Percentiles rank a stretch among this genome's conserved stretches.
phyloP scores from a whole-genome alignment of 148 eudicot genomes.

The Rhododendron kiyosumense region DNA sequence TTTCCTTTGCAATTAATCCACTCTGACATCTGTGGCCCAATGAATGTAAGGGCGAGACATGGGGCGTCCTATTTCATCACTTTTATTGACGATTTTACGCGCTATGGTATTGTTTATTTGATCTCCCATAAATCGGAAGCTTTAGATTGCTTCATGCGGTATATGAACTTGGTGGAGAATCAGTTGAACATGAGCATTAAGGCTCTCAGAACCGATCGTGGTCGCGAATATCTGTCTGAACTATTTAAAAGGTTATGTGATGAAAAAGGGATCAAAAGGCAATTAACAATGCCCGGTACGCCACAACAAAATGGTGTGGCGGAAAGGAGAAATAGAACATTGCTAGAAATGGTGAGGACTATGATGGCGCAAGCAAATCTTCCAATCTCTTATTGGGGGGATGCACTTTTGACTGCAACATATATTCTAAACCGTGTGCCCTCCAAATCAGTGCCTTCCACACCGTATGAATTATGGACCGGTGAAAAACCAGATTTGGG shows the following conservation, averaged over 20 bases:
- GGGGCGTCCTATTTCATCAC: neutral
- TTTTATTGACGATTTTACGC: neutral
- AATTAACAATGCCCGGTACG: too few relatives aligned
- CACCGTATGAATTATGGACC: neutral
- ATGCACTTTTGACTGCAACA: neutral
- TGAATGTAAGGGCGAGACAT: neutral
- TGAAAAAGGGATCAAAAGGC: too few relatives aligned
- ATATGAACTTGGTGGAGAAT: neutral
- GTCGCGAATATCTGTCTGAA: neutral
- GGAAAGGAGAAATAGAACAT: neutral
- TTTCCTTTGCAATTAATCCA: too few relatives aligned
- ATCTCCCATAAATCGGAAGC: neutral
- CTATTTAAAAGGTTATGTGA: too few relatives aligned
- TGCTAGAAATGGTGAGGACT: neutral
- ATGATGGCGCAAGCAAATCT: neutral
- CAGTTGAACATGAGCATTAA: neutral
- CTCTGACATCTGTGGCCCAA: neutral
- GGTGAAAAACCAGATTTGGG: neutral
- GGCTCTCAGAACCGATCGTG: neutral
- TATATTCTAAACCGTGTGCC: neutral
- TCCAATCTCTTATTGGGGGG: neutral
- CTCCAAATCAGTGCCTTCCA: neutral
- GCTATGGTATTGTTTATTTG: neutral
- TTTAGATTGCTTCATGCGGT: neutral
- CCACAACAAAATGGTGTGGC: neutral